Base-by-base conservation (phyloP, 2,329 filamentous ascomycete species). In the Sporothrix curviconia region DNA sequence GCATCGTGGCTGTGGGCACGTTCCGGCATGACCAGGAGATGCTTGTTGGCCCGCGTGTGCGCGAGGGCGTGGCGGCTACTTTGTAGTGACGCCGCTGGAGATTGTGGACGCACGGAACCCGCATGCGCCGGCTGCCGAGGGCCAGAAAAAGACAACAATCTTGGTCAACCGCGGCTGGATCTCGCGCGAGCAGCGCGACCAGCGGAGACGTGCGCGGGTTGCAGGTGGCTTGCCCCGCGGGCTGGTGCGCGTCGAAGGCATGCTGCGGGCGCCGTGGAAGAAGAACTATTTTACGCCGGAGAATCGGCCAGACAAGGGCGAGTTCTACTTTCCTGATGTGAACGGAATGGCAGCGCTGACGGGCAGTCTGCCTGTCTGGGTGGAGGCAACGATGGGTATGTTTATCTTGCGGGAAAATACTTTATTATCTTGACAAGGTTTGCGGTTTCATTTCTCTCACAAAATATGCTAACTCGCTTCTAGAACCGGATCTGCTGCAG, bases 231-330 rank as follows among this genome's bases (percentile, higher is more conserved):
- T 97, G 63, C 87, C 88, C 0, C 70, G 67, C 50, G 90, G 84
- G 0, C 83, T 87, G 66, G 85, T 97, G 9, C 81, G 80, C 0
- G 84, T 99, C 2, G 85, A 96, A 73, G 94, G 94, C 0, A 67
- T 99, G 69, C 70, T 99, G 69, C 76, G 94, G 59, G 84, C 94
- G 74, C 92, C 92, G 8, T 95, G 90, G 83, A 94, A 95, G 80
- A 95, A 92, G 79, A 99, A 99, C 71, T 87, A 92, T 81, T 99
- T 99, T 71, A 99, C 94, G 57, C 94, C 94, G 0, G 85, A 88
- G 0, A 99, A 99, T 66, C 78, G 83, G 64, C 92, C 92, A 0
- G 86, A 92, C 64, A 84, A 85, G 68, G 83, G 86, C 59, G 86
- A 91, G 71, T 99, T 95, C 70, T 96, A 96, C 74, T 99, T 99